Conservation (phyloP, 345 rosid genomes). For the Arabis alpina region DNA sequence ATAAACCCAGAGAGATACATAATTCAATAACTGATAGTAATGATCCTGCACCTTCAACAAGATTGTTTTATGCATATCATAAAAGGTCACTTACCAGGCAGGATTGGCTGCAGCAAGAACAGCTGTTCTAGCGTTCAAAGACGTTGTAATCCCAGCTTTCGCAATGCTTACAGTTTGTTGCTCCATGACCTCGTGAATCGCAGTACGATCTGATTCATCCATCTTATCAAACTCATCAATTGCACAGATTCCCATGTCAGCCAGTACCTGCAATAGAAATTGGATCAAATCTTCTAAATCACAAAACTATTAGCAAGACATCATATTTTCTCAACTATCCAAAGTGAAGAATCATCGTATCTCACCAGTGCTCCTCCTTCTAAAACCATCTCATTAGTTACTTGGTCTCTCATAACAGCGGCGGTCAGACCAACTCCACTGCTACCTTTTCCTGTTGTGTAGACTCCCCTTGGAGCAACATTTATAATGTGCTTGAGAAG, state of each 20-base stretch:
- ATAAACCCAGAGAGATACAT: conserved; percentile 34
- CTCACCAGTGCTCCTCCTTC: conserved; percentile 99
- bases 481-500: conserved; percentile 97
- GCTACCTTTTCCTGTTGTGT: conserved; percentile 97
- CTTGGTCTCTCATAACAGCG: conserved; percentile 95
- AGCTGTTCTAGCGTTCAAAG: conserved; percentile 96
- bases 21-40: conserved; percentile 27
- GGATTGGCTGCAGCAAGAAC: conserved; percentile 99
- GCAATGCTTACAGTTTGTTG: conserved; percentile 99
- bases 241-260: conserved; percentile 99
- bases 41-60: not conserved
- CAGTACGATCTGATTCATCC: conserved; percentile 99
- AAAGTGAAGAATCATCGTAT: not conserved
- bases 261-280: conserved; percentile 73
- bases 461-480: conserved; percentile 93
- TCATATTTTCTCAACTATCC: not conserved
- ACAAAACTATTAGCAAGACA: conserved; percentile 23
- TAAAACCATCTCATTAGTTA: conserved; percentile 95
- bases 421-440: conserved; percentile 99
- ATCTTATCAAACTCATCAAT: conserved; percentile 99
- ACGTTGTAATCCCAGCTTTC: conserved; percentile 98
- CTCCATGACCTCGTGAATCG: conserved; percentile 99
- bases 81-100: conserved; percentile 69
- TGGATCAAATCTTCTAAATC: conserved; percentile 20
- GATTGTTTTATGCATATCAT: conserved; percentile 6